Percentiles rank a stretch among this genome's conserved stretches.
These are phyloP conservation scores for Lecanicillium sp. DNA, from an alignment of 2,329 filamentous ascomycete species.

Conservation along the genomic window DNA sequence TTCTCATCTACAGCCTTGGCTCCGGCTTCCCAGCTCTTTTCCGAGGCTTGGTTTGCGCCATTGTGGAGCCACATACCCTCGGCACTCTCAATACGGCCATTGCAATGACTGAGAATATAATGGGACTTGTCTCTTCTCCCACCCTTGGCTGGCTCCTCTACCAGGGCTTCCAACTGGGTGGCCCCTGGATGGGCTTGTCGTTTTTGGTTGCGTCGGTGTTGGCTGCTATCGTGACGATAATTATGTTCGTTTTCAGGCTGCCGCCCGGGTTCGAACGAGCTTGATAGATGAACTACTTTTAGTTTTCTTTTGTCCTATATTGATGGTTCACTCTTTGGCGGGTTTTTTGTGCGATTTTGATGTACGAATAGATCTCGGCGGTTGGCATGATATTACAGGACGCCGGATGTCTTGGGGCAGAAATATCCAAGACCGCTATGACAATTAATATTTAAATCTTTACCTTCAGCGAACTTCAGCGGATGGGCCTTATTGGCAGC, in stretches of 20 bases:
- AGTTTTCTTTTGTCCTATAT: not conserved
- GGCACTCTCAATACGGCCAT: conserved; percentile 47
- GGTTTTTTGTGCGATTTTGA: too few species aligned
- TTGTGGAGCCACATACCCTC: conserved; percentile 46
- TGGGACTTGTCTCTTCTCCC: conserved; percentile 38
- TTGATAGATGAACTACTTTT: not conserved
- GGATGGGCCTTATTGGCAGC: too few species aligned
- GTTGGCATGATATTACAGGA: too few species aligned
- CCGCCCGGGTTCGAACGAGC: conserved; percentile 10
- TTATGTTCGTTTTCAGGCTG: conserved; percentile 23
- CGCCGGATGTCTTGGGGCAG: too few species aligned
- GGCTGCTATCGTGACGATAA: conserved; percentile 18
- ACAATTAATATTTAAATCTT: too few species aligned
- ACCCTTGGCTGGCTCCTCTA: conserved; percentile 38
- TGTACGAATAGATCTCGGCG: too few species aligned
- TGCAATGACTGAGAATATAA: conserved; percentile 39
- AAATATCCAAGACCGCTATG: too few species aligned
- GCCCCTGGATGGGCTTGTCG: conserved; percentile 40
- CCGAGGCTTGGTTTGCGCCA: conserved; percentile 42
- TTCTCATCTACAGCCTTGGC: conserved; percentile 39
- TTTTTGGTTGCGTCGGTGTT: conserved; percentile 31
- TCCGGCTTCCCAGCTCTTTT: conserved; percentile 33
- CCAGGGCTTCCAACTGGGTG: conserved; percentile 37
- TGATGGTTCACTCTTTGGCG: too few species aligned
- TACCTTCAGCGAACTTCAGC: too few species aligned